Evolutionary conservation across 306 rosid species (phyloP), one percentile per base, ranked within the genome.

Genomic region (Rosa chinensis): DNA sequence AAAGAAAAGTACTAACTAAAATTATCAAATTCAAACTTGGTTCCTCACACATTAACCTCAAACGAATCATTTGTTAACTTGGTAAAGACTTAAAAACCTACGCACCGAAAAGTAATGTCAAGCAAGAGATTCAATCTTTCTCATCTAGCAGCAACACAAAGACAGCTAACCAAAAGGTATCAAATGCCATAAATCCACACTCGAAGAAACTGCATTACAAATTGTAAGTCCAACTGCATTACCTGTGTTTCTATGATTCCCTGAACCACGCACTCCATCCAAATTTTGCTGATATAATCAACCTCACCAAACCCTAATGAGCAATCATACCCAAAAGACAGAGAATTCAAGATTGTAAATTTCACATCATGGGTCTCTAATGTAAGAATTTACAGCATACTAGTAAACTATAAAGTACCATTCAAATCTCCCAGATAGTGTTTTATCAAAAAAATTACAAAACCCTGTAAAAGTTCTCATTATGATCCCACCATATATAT

Each of bases 181-280:
- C 28, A 48, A 17, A 47, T 28, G 28, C 17, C 43, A 61, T 2
- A 23, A 43, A 44, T 6, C 12, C 17, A 63, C 52, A 78, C 39
- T 39, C 14, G 14, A 21, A 75, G 44, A 47, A 23, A 6, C 3
- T 18, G 66, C 58, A 77, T 20, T 39, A 25, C 52, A 23, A 45
- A 59, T 45, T 4, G 55, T 20, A 77, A 70, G 4, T 74, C 56
- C 32, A 40, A 59, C 32, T 45, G 59, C 28, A 79, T 84, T 56
- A 88, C 97, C 91, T 90, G 94, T 20, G 98, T 94, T 87, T 92
- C 98, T 70, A 94, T 92, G 68, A 91, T 92, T 48, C 97, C 98
- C 78, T 94, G 98, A 82, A 92, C 97, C 74, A 92, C 97, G 64
- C 97, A 94, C 90, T 92, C 98, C 97, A 94, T 92, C 74, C 49